Percentiles rank a stretch among this genome's conserved stretches.
phyloP scores from a whole-genome alignment of 2,329 filamentous ascomycete genomes.

The Daldinia eschscholtzii region DNA sequence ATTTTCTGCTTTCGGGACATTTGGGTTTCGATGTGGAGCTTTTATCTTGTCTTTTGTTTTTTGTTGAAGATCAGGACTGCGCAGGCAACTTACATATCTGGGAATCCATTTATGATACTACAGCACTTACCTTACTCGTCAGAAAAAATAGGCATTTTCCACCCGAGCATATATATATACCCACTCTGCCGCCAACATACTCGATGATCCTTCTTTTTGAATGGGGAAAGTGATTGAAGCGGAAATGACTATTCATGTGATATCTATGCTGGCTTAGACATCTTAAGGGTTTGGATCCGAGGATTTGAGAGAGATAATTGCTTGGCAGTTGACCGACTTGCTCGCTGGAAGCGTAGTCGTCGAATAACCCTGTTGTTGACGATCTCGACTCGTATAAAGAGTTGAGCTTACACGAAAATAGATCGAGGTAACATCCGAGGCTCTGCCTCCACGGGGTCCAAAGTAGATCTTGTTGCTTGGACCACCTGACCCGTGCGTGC shows the following conservation, averaged over 20 bases:
- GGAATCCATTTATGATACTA: constrained; percentile 23
- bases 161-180: constrained; percentile 31
- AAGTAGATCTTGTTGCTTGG: constrained; percentile 5
- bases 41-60: constrained; percentile 14
- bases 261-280: constrained; percentile 1
- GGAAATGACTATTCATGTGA: constrained; percentile 1
- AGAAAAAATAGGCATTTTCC: constrained; percentile 31
- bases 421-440: constrained; percentile 11
- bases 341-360: not conserved
- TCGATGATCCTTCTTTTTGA: constrained; percentile 9
- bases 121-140: not conserved
- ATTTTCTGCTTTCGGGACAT: constrained; percentile 10
- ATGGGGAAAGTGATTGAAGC: constrained; percentile 1
- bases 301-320: not conserved
- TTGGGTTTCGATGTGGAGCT: constrained; percentile 24
- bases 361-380: not conserved
- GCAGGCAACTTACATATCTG: constrained; percentile 30
- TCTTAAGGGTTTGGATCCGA: not conserved
- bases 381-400: constrained; percentile 9
- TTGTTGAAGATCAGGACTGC: constrained; percentile 39
- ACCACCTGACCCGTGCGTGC: constrained; percentile 4
- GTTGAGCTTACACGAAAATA: constrained; percentile 10
- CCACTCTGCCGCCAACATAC: constrained; percentile 21
- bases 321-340: constrained; percentile 9
- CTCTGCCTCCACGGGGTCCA: constrained; percentile 7